phyloP scores from a whole-genome alignment of 176 grass and related monocot genomes.

The Juncus effusus region DNA sequence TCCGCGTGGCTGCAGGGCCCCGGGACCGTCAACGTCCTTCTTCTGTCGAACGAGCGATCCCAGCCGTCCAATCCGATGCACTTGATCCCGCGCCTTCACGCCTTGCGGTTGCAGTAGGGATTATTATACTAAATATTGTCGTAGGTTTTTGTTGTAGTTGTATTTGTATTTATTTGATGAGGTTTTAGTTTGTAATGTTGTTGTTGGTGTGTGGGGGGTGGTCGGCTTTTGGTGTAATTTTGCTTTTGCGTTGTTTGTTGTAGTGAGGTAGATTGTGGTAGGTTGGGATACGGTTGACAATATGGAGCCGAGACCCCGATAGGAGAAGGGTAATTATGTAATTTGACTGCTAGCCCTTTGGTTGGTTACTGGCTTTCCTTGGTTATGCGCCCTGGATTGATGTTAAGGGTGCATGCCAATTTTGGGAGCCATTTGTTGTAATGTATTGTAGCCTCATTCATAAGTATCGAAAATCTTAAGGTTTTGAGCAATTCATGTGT shows the following conservation, averaged over 20 bases:
- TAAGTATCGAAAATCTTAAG: no score
- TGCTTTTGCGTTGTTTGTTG: neutral
- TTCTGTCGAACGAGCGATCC: constrained; percentile 51
- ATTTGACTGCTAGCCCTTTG: no score
- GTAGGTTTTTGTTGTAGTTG: constrained; percentile 6
- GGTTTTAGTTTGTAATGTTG: neutral
- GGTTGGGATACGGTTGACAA: no score
- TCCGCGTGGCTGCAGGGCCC: constrained; percentile 76
- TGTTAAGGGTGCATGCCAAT: no score
- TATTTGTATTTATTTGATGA: neutral
- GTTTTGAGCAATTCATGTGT: no score
- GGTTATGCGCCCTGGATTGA: no score
- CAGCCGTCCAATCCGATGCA: constrained; percentile 25
- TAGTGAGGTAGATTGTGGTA: neutral
- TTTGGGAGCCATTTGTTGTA: no score
- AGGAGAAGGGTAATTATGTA: no score
- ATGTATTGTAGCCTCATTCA: no score
- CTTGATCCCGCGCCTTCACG: constrained; percentile 57
- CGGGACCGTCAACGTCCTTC: constrained; percentile 59
- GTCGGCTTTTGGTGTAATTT: neutral
- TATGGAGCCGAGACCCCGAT: no score
- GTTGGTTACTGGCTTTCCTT: no score
- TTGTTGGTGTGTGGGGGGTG: neutral
- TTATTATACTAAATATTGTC: neutral
- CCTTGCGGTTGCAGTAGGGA: constrained; percentile 57